Base-by-base conservation (phyloP, 2,329 filamentous ascomycete genomes). In the Calcarisporium arbuscula region DNA sequence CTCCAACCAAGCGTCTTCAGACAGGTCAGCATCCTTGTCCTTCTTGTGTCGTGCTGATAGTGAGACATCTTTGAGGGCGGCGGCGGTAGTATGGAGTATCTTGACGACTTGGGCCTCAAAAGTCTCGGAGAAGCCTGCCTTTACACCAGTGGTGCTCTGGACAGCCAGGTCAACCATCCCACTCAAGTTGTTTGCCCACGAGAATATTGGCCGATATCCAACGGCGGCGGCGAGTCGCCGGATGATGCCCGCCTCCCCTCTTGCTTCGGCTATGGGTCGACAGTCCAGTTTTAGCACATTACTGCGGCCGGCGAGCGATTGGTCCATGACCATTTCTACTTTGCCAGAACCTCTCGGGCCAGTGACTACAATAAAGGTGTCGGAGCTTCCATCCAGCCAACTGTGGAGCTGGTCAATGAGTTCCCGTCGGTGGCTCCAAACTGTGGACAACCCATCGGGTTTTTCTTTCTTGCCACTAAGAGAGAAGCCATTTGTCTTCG, bases 151-250 rank as follows among this genome's bases (percentile, higher is more conserved):
- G 10, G 92, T 92, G 48, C 89, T 85, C 56, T 95, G 90, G 2
- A 92, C 86, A 16, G 90, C 92, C 23, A 96, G 74, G 49, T 96
- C 92, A 44, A 95, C 70, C 62, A 95, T 77, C 55, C 88, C 94
- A 60, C 85, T 94, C 45, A 96, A 77, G 51, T 80, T 95, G 59
- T 96, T 95, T 62, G 94, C 84, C 85, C 89, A 96, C 0, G 86
- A 94, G 57, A 98, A 98, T 1, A 98, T 79, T 0, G 92, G 92
- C 8, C 85, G 73, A 54, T 95, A 96, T 8, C 92, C 90, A 31
- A 96, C 89, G 44, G 89, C 78, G 2, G 69, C 64, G 1, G 90
- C 92, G 6, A 92, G 80, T 26, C 82, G 80, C 40, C 77, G 77
- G 49, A 98, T 95, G 1, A 85, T 95, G 4, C 80, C 77, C 7